Base-by-base conservation (phyloP, 2,329 filamentous ascomycete species). In the Trichoderma endophyticum region DNA sequence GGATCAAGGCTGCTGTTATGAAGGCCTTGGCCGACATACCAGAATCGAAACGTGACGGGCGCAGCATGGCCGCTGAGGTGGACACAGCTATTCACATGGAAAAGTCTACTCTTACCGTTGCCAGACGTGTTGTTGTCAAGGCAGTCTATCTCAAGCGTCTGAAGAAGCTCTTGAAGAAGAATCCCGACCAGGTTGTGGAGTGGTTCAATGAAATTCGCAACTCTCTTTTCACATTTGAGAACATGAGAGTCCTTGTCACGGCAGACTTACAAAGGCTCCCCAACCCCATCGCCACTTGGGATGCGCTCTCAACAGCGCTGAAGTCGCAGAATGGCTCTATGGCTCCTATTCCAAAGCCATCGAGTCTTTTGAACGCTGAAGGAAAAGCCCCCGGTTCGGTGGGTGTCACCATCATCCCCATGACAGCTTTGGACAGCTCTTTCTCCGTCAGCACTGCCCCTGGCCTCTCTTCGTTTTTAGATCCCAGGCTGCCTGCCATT, bases 21-120 rank as follows among this genome's bases (percentile, higher is more conserved):
- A 97, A 97, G 81, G 89, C 97, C 60, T 86, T 98, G 21, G 94
- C 95, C 3, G 95, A 98, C 77, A 92, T 99, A 21, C 96, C 96
- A 0, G 94, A 98, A 78, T 87, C 91, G 67, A 99, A 98, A 85
- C 93, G 96, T 56, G 93, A 92, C 76, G 96, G 96, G 1, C 89
- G 91, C 71, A 84, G 84, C 56, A 91, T 91, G 90, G 84, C 88
- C 4, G 83, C 83, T 70, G 89, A 90, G 74, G 86, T 91, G 71
- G 89, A 96, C 76, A 88, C 91, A 73, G 94, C 95, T 82, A 88
- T 97, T 26, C 93, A 97, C 80, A 90, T 93, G 77, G 87, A 92
- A n/a, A 88, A 88, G 34, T 89, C 93, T 28, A 95, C 94, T 0
- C 89, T 94, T 70, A 85, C 91, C 32, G 92, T 93, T 61, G 93